These are phyloP conservation scores for Claviceps sp. DNA, from an alignment of 2,329 filamentous ascomycete species.

Conservation along the genomic window DNA sequence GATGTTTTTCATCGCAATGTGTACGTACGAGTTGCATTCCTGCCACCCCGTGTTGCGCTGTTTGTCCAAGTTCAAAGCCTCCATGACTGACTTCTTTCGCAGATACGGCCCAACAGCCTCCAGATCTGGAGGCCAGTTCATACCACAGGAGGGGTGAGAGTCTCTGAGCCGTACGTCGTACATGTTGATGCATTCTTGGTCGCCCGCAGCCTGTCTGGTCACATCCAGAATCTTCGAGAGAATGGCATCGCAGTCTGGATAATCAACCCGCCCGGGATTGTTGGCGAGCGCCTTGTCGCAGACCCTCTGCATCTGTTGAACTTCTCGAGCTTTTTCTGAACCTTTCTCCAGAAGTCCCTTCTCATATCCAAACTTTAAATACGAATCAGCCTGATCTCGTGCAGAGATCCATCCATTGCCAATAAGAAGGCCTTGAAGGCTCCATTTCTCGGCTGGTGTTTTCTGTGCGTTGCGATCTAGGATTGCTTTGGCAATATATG, in stretches of 20 bases:
- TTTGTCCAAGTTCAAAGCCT: constrained; percentile 68
- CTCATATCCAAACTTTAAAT: constrained; percentile 69
- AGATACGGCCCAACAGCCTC: constrained; percentile 68
- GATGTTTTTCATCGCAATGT: constrained; percentile 51
- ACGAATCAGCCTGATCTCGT: constrained; percentile 76
- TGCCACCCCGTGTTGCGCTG: constrained; percentile 81
- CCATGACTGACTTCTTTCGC: constrained; percentile 61
- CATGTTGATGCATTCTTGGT: constrained; percentile 73
- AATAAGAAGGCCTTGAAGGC: constrained; percentile 73
- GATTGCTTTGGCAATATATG: constrained; percentile 88
- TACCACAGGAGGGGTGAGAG: constrained; percentile 70
- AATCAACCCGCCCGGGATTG: constrained; percentile 43
- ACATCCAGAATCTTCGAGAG: constrained; percentile 57
- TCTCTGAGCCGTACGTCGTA: constrained; percentile 88
- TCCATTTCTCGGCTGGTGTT: constrained; percentile 39
- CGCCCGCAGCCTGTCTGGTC: constrained; percentile 42
- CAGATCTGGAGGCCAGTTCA: constrained; percentile 96
- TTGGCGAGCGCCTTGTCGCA: constrained; percentile 51
- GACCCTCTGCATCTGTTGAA: constrained; percentile 55
- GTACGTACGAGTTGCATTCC: constrained; percentile 76
- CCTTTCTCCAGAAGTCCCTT: constrained; percentile 57
- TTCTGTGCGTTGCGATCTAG: constrained; percentile 68
- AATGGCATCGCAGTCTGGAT: constrained; percentile 59
- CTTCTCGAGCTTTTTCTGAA: constrained; percentile 45
- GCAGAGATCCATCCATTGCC: constrained; percentile 98